Conservation (phyloP, 306 rosid genomes). For the Vigna unguiculata region DNA sequence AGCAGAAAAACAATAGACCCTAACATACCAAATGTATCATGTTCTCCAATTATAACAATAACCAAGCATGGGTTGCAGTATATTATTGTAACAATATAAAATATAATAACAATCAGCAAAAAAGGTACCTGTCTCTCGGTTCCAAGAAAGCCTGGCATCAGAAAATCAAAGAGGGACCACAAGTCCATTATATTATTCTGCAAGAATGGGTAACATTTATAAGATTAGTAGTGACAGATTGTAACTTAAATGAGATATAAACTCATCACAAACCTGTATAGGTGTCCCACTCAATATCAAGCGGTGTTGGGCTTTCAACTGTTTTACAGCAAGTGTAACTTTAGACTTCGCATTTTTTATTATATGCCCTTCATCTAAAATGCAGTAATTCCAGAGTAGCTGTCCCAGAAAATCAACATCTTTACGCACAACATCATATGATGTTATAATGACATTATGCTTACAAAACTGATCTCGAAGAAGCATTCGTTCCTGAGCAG, state of each 20-base stretch:
- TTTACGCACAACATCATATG: conserved; percentile 94
- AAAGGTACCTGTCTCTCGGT: conserved; percentile 89
- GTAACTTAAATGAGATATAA: conserved; percentile 19
- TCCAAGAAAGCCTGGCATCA: conserved; percentile 99
- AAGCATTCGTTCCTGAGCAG: conserved; percentile 75
- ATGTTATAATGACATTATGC: conserved; percentile 88
- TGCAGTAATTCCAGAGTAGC: conserved; percentile 85
- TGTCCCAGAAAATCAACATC: conserved; percentile 83
- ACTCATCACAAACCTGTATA: conserved; percentile 77
- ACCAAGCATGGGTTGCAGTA: no score
- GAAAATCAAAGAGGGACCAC: conserved; percentile 98
- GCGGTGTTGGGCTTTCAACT: conserved; percentile 93
- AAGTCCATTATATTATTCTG: conserved; percentile 98
- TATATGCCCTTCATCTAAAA: conserved; percentile 95
- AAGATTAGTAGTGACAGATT: conserved; percentile 26
- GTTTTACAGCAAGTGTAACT: conserved; percentile 90
- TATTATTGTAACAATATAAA: background rate
- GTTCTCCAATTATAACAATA: no score
- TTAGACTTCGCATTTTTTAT: conserved; percentile 95
- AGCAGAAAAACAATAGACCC: no score
- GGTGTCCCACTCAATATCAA: conserved; percentile 98
- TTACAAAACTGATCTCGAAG: conserved; percentile 74
- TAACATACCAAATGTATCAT: no score
- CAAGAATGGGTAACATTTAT: conserved; percentile 50
- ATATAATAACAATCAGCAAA: background rate